phyloP scores from a whole-genome alignment of 495 filamentous ascomycete genomes.

The Bryoglossum gracile region DNA sequence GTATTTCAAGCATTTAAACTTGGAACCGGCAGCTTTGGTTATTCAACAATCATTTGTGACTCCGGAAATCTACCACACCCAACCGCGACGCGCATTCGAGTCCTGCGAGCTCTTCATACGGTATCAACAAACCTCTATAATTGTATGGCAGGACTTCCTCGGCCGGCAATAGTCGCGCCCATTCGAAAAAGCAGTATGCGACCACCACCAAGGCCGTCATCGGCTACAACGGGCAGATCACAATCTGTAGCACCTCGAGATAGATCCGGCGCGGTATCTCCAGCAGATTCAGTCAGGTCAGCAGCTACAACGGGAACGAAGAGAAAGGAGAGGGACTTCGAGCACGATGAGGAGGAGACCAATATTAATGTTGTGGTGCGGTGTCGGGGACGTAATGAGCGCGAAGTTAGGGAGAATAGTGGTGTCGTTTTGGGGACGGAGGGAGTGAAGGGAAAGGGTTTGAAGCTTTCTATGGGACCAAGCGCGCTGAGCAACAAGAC shows the following conservation, averaged over 20 bases:
- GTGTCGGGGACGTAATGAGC: slow-evolving; percentile 85
- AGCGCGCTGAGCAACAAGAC: slow-evolving; percentile 91
- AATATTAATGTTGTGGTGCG: slow-evolving; percentile 97
- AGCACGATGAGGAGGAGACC: slow-evolving; percentile 70
- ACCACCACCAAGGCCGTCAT: slow-evolving; percentile 44
- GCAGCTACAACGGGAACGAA: slow-evolving; percentile 50
- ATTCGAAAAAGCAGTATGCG: slow-evolving; percentile 49
- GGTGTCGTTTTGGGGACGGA: slow-evolving; percentile 84
- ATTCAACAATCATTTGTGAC: not conserved
- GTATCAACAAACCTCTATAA: slow-evolving; percentile 13
- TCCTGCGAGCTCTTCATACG: not conserved
- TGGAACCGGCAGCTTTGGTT: not conserved
- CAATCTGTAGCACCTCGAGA: slow-evolving; percentile 32
- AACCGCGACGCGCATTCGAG: slow-evolving; percentile 1
- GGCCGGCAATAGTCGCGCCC: slow-evolving; percentile 43
- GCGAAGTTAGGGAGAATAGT: slow-evolving; percentile 88
- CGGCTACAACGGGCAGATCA: slow-evolving; percentile 32
- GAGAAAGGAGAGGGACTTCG: slow-evolving; percentile 77
- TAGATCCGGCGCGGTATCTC: slow-evolving; percentile 48
- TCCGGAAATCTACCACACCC: no score
- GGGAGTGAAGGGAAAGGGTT: slow-evolving; percentile 70
- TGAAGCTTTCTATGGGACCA: slow-evolving; percentile 88
- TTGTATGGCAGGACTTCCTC: slow-evolving; percentile 47
- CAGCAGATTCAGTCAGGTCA: slow-evolving; percentile 55
- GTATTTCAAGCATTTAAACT: not conserved